Evolutionary conservation across 1,139 yeast genomes (phyloP).

Genomic region (Schwanniomyces etchellsii): DNA sequence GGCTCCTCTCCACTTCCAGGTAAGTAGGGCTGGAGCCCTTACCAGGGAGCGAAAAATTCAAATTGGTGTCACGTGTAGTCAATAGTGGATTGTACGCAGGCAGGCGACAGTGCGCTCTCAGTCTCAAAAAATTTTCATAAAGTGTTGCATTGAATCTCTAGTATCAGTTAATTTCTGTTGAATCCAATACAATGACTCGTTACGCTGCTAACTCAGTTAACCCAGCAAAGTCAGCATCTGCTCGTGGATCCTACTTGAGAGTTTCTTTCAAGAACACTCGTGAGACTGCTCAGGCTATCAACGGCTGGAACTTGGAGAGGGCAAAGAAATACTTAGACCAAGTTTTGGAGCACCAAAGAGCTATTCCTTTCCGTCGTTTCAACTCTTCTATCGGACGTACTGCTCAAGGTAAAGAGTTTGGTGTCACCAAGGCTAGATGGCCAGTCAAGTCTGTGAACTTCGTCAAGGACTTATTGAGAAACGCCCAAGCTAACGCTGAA

Average conservation of each 20-base stretch:
- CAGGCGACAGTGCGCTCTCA: too few species aligned
- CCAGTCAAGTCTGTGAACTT: slow-evolving; percentile 98
- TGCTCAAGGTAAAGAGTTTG: slow-evolving; percentile 99
- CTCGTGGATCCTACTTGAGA: slow-evolving; percentile 99
- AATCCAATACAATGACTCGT: slow-evolving; percentile 44
- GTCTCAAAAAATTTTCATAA: too few species aligned
- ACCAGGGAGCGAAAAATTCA: too few species aligned
- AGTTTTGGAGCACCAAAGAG: slow-evolving; percentile 98
- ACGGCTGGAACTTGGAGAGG: slow-evolving; percentile 95
- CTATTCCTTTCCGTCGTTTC: slow-evolving; percentile 99
- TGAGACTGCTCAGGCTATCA: slow-evolving; percentile 97
- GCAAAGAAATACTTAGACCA: slow-evolving; percentile 96
- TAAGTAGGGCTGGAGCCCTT: too few species aligned
- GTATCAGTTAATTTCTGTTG: slow-evolving; percentile 5
- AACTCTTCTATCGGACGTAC: slow-evolving; percentile 97
- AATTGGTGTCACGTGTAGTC: too few species aligned
- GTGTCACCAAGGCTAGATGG: slow-evolving; percentile 99
- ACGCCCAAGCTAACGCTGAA: slow-evolving; percentile 99
- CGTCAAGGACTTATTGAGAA: slow-evolving; percentile 88
- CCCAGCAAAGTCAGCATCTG: slow-evolving; percentile 99
- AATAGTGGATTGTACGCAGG: too few species aligned
- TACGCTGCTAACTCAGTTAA: slow-evolving; percentile 98
- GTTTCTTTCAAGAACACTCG: slow-evolving; percentile 99
- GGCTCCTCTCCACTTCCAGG: too few species aligned
- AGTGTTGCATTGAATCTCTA: too few species aligned